Evolutionary conservation across 345 rosid species (phyloP), one percentile per base, ranked within the genome.

Genomic region (Sonneratia caseolaris): DNA sequence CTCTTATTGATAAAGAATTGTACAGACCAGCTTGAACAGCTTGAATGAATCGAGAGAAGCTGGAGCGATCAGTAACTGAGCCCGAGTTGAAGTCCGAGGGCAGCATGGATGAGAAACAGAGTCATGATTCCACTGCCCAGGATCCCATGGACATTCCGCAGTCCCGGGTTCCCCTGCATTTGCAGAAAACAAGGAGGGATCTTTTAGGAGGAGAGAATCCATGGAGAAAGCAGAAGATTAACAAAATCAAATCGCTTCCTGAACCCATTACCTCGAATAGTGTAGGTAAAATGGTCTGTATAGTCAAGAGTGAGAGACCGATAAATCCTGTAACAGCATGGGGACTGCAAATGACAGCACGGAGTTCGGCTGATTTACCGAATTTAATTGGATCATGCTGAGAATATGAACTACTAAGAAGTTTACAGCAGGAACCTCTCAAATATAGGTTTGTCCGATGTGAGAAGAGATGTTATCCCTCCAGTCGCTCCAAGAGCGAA

Each of bases 401-500:
- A 5, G 35, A 4, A 7, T 21, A 67, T 40, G 45, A 64, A 14
- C 19, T 35, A 15, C 12, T 18, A 13, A 65, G 19, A 13, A 65
- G 16, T 62, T 66, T 22, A 15, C 66, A 68, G 56, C 4, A 68
- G 21, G 55, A 71, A 86, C 97, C 97, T 91, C 79, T 91, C 90
- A 0, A 91, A 84, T 68, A 95, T 89, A 18, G 96, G 93, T 77
- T 79, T 91, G 70, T 83, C 93, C 0, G 99, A 91, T 68, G 98
- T 91, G 73, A 91, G 90, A 42, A 95, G 87, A 65, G 99, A 85
- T 70, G 82, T 90, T 35, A 95, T 12, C 64, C 99, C 97, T 69
- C 97, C 99, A 0, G 93, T 91, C 45, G 99, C 99, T 66, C 99
- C 99, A 38, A 90, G 88, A 7, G 96, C 83, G 74, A 95, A 95